Percentiles rank a stretch among this genome's conserved stretches.
Evolutionary conservation across 768 basidiomycete genomes (phyloP).

Genomic region (Lentinula detonsa): DNA sequence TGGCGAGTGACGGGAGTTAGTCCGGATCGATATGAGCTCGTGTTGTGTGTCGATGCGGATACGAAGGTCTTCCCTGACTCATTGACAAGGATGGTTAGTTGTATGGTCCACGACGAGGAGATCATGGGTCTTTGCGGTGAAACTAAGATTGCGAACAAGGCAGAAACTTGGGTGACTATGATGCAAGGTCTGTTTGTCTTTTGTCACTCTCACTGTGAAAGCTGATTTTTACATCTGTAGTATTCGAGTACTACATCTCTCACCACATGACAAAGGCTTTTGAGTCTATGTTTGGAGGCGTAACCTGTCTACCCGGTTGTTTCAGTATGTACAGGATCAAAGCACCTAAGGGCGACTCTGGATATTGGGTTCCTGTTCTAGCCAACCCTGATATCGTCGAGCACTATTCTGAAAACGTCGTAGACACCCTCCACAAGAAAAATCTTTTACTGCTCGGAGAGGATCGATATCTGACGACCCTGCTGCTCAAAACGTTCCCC

Average conservation of each 20-base stretch:
- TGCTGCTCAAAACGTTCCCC: slow-evolving; percentile 98
- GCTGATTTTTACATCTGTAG: slow-evolving; percentile 32
- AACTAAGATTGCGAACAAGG: slow-evolving; percentile 99
- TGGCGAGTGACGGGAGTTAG: slow-evolving; percentile 95
- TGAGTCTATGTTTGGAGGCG: slow-evolving; percentile 99
- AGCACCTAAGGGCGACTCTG: slow-evolving; percentile 92
- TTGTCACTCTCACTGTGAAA: not conserved
- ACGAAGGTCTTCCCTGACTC: slow-evolving; percentile 99
- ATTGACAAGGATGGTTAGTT: slow-evolving; percentile 90
- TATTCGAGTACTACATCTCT: slow-evolving; percentile 99
- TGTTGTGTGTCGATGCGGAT: slow-evolving; percentile 95
- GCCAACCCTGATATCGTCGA: slow-evolving; percentile 99
- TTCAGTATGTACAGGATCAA: slow-evolving; percentile 99
- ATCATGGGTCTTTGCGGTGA: slow-evolving; percentile 99
- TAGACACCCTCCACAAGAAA: slow-evolving; percentile 99
- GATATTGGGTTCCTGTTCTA: slow-evolving; percentile 98
- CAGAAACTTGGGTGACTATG: slow-evolving; percentile 98
- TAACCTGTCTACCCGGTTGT: slow-evolving; percentile 98
- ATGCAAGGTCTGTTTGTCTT: slow-evolving; percentile 77
- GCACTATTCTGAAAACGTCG: slow-evolving; percentile 98
- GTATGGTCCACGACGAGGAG: slow-evolving; percentile 95
- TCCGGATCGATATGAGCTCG: slow-evolving; percentile 93
- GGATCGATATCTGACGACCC: slow-evolving; percentile 97
- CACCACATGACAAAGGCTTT: slow-evolving; percentile 99
- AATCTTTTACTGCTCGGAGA: slow-evolving; percentile 95